Evolutionary conservation across 2,329 filamentous ascomycete species (phyloP).

Genomic region (Exserohilum rostratum): DNA sequence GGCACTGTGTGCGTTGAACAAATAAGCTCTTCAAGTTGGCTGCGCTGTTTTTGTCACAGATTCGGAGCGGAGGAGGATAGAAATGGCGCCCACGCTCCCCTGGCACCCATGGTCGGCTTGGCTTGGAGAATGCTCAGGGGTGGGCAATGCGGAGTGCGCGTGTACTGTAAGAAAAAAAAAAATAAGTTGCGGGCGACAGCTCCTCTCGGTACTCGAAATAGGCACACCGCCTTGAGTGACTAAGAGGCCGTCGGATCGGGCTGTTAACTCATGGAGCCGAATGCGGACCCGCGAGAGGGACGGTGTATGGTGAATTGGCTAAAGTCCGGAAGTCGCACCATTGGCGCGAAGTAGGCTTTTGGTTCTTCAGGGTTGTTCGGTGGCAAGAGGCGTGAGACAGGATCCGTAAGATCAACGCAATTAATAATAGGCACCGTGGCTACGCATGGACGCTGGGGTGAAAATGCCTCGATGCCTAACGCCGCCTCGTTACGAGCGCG

Average conservation of each 20-base stretch:
- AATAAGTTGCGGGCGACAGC: constrained; percentile 7
- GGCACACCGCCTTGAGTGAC: constrained; percentile 10
- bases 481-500: constrained; percentile 11
- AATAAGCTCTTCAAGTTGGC: background rate
- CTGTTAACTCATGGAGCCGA: constrained; percentile 9
- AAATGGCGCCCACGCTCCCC: constrained; percentile 6
- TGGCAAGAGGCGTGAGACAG: constrained; percentile 12
- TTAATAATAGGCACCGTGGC: constrained; percentile 22
- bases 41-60: constrained; percentile 10
- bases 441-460: constrained; percentile 18
- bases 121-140: constrained; percentile 9
- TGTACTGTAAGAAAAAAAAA: constrained; percentile 7
- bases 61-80: constrained; percentile 4
- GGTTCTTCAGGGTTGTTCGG: constrained; percentile 3
- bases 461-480: constrained; percentile 29
- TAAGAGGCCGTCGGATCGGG: constrained; percentile 9
- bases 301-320: constrained; percentile 7
- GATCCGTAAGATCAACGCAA: constrained; percentile 18
- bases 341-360: constrained; percentile 1
- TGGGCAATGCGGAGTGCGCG: background rate
- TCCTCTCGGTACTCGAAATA: constrained; percentile 4
- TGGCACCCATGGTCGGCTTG: constrained; percentile 12
- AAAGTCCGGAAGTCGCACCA: constrained; percentile 7
- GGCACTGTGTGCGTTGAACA: background rate
- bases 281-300: constrained; percentile 12